Evolutionary conservation across 108 stramenopile genomes (phyloP).

Genomic region (Nitzschia sp.): DNA sequence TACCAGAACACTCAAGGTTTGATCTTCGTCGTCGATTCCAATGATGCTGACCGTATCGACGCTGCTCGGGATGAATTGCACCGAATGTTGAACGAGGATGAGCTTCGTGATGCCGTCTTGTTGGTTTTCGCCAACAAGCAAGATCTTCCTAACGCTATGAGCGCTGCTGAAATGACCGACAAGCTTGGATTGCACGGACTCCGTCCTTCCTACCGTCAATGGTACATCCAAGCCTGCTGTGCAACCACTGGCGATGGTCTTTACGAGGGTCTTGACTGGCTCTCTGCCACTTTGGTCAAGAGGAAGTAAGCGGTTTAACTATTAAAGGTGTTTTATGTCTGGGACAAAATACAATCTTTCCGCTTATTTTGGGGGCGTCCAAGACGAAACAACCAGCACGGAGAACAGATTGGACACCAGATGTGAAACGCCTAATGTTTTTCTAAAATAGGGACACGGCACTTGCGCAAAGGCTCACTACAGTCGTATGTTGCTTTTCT

Average conservation of each 20-base stretch:
- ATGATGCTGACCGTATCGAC: conserved; percentile 99
- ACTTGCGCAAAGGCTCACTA: background rate
- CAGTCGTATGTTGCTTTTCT: background rate
- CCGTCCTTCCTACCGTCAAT: conserved; percentile 93
- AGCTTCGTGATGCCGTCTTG: conserved; percentile 94
- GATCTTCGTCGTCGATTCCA: conserved; percentile 99
- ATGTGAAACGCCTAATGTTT: conserved; percentile 1
- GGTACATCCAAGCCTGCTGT: conserved; percentile 99
- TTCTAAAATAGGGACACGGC: background rate
- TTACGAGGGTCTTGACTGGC: conserved; percentile 97
- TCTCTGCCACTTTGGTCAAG: conserved; percentile 66
- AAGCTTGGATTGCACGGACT: conserved; percentile 97
- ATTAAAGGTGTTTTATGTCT: conserved; percentile 26
- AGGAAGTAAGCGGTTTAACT: conserved; percentile 37
- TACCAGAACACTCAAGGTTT: conserved; percentile 99
- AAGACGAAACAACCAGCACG: too few relatives aligned
- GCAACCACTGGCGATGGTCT: conserved; percentile 95
- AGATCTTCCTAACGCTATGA: conserved; percentile 98
- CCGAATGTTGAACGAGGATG: conserved; percentile 98
- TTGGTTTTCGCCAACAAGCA: conserved; percentile 99
- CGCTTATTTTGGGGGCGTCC: conserved; percentile 3
- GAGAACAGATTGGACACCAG: background rate
- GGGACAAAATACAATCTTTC: conserved; percentile 19
- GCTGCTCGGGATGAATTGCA: conserved; percentile 98
- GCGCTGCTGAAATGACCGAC: conserved; percentile 98